Conservation (phyloP, 176 grass and related monocot genomes). For the Cenchrus purpureus region DNA sequence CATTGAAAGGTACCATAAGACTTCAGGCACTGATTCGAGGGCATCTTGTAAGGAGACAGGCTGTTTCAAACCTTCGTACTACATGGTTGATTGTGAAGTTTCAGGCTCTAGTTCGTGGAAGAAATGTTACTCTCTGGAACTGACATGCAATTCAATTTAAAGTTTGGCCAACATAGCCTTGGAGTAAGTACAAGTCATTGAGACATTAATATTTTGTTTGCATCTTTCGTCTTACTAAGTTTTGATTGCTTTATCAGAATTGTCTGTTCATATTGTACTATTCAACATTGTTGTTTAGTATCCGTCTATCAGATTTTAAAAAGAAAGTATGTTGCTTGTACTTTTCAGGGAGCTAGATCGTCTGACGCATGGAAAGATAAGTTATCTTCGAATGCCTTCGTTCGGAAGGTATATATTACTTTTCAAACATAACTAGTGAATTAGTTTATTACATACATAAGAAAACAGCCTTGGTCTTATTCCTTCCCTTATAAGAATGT, state of each 20-base stretch:
- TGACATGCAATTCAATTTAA: slow-evolving; percentile 32
- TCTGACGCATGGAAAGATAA: slow-evolving; percentile 74
- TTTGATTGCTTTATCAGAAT: neutral
- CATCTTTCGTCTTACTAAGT: slow-evolving; percentile 10
- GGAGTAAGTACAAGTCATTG: slow-evolving; percentile 43
- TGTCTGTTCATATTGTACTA: slow-evolving; percentile 2
- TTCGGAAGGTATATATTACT: slow-evolving; percentile 59
- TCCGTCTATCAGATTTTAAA: neutral
- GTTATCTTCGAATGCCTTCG: slow-evolving; percentile 74
- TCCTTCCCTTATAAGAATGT: slow-evolving; percentile 3
- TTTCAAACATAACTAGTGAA: slow-evolving; percentile 9
- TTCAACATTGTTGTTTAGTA: slow-evolving; percentile 10
- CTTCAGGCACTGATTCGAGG: slow-evolving; percentile 90
- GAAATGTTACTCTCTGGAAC: slow-evolving; percentile 51
- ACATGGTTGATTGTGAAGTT: slow-evolving; percentile 74
- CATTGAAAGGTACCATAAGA: slow-evolving; percentile 94
- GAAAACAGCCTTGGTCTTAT: neutral
- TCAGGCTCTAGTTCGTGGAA: slow-evolving; percentile 82
- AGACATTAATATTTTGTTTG: slow-evolving; percentile 3
- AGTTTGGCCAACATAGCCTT: slow-evolving; percentile 43
- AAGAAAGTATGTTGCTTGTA: slow-evolving; percentile 38
- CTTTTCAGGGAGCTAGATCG: slow-evolving; percentile 54
- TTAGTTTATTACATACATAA: neutral
- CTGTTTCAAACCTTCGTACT: slow-evolving; percentile 68
- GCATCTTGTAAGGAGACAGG: slow-evolving; percentile 93